phyloP scores from a whole-genome alignment of 179 eudicot species.

The Heliamphora ciliata region DNA sequence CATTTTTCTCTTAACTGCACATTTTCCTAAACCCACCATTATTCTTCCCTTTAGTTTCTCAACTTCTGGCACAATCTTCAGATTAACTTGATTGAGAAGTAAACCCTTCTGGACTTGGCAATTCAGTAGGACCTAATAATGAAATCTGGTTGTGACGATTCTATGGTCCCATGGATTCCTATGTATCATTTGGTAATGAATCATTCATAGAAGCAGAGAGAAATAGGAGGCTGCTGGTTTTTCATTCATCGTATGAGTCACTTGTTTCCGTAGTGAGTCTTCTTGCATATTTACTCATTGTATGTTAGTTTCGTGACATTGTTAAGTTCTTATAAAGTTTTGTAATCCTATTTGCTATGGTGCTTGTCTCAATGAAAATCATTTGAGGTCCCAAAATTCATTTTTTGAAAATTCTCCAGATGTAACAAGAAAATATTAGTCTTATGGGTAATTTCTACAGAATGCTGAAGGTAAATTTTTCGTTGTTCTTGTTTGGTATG shows the following conservation, averaged over 20 bases:
- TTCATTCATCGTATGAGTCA: slow-evolving; percentile 75
- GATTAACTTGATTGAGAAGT: slow-evolving; percentile 74
- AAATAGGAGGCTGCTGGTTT: slow-evolving; percentile 58
- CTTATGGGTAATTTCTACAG: not conserved
- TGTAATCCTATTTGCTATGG: not conserved
- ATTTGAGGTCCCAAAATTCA: not conserved
- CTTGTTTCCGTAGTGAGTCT: slow-evolving; percentile 83
- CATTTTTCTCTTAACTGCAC: too few species aligned
- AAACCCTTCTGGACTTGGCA: slow-evolving; percentile 12
- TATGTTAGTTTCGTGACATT: not conserved
- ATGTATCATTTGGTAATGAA: slow-evolving; percentile 49
- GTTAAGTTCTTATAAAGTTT: not conserved
- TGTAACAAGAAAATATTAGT: not conserved
- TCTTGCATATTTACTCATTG: too few species aligned
- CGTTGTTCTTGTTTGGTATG: not conserved
- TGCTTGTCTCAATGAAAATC: not conserved
- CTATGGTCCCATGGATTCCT: slow-evolving; percentile 46
- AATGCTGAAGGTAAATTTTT: not conserved
- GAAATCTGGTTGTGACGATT: slow-evolving; percentile 6
- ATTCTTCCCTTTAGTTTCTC: too few species aligned
- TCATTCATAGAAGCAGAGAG: slow-evolving; percentile 72
- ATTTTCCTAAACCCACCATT: too few species aligned
- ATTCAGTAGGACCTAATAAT: not conserved
- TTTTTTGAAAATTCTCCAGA: not conserved
- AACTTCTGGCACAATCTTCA: slow-evolving; percentile 97